Percentiles rank a stretch among this genome's conserved stretches.
These are phyloP conservation scores for Rhizopogon vinicolor DNA, from an alignment of 768 basidiomycete species.

Conservation along the genomic window DNA sequence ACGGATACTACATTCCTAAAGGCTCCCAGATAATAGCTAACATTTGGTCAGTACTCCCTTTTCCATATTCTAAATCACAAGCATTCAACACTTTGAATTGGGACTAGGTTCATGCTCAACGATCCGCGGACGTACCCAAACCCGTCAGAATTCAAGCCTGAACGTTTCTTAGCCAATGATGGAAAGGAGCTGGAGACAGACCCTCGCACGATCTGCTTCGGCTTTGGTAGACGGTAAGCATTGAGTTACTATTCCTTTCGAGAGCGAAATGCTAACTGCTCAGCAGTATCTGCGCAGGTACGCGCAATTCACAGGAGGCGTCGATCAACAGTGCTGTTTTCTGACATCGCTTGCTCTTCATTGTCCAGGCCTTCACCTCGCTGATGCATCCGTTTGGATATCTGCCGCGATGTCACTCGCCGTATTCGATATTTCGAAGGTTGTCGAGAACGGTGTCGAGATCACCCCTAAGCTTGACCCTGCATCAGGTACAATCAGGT, in stretches of 20 bases:
- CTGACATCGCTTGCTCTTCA: not conserved
- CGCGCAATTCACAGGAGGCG: not conserved
- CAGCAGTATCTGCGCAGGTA: constrained; percentile 8
- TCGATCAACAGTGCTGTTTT: not conserved
- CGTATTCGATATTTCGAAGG: no score
- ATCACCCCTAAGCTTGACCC: no score
- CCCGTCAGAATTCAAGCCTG: constrained; percentile 49
- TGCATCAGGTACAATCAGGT: constrained; percentile 42
- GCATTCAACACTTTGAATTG: no score
- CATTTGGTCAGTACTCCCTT: constrained; percentile 10
- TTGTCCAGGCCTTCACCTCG: constrained; percentile 38
- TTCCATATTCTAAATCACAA: no score
- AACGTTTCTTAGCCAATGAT: constrained; percentile 38
- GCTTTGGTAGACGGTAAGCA: constrained; percentile 53
- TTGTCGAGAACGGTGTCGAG: no score
- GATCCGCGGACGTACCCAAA: constrained; percentile 35
- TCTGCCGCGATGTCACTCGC: constrained; percentile 34
- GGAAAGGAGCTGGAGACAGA: constrained; percentile 37
- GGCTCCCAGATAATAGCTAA: constrained; percentile 23
- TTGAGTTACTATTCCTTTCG: constrained; percentile 3
- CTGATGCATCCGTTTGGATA: constrained; percentile 38
- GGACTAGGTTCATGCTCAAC: constrained; percentile 7
- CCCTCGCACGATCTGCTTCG: constrained; percentile 54
- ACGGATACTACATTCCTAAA: constrained; percentile 59
- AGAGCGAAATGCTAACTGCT: constrained; percentile 4